Evolutionary conservation across 179 eudicot genomes (phyloP), one percentile per base, ranked within the genome.

Genomic region (Beta corolliflora): DNA sequence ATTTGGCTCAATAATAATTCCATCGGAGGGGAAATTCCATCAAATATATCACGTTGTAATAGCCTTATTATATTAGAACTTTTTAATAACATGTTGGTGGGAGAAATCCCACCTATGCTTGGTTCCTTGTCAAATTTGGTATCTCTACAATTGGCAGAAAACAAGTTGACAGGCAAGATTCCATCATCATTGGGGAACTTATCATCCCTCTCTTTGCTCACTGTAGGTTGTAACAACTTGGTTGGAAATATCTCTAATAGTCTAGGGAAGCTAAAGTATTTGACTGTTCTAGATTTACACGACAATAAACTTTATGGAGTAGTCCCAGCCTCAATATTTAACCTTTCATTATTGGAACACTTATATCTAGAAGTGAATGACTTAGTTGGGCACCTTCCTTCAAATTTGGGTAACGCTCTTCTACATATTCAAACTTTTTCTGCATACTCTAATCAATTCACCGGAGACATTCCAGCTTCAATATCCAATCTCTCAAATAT

Each of bases 261-360:
- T 16, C 66, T 85, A 18, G 78, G 80, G 5, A 79, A 82, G 41
- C 80, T 85, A 12, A 31, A 45, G 78, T 81, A 50, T 19, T 45
- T 31, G 31, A 13, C 46, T 19, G 4, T 9, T 11, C 8, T 66
- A 2, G 12, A 14, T 2, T 12, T 36, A 66, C 7, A 1, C 9
- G 16, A 11, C 3, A 66, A 66, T 66, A 13, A 25, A 45, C 29
- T 66, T 13, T 12, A 19, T 1, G 71, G 71, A 66, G 18, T 4
- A 36, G 71, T 66, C 7, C 71, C 71, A 31, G 7, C 71, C 19
- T 66, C 41, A 36, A 66, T 84, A 31, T 81, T 54, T 41, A 84
- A 77, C 44, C 56, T 70, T 18, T 71, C 83, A 3, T 81, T 31
- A 19, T 23, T 84, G 44, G 16, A 1, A 48, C 5, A 2, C 14